Base-by-base conservation (phyloP, 257 asterid genomes). In the Solanum tarijense region DNA sequence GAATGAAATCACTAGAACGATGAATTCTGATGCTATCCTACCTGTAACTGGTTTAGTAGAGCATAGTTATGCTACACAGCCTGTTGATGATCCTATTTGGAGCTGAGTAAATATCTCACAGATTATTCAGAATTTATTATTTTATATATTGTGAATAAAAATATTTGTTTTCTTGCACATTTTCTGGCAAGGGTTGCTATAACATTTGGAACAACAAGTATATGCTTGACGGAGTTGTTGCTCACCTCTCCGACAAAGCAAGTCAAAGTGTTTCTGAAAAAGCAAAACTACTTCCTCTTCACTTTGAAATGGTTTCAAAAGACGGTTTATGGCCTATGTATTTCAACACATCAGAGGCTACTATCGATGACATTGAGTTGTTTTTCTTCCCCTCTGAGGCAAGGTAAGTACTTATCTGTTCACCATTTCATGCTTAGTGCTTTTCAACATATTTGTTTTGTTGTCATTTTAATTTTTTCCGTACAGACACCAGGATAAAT, bases 311-410 rank as follows among this genome's bases (percentile, higher is more conserved):
- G 94, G 88, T 91, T 88, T 95, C 95, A 1, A 94, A 87, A 87
- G 14, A 89, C 10, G 89, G 83, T 58, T 87, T 94, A 76, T 93
- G 98, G 99, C 98, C 97, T 7, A 90, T 89, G 88, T 91, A 94
- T 81, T 95, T 95, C 83, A 25, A 46, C 83, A 90, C 12, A 21
- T 55, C 89, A 43, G 84, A 82, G 36, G 96, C 97, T 13, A 82
- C 86, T 75, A 90, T 87, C 71, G 94, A 90, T 35, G 83, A 76
- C 75, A 96, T 95, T 82, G 95, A 96, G 7, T 93, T 95, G 55
- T 96, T 92, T 90, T 94, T 96, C 93, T 93, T 95, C 85, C 92
- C 97, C n/a, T 76, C 89, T 5, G 84, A 90, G 48, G 88, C 12
- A 78, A 94, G 98, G 99, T 93, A 55, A 71, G 39, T 9, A 16